A percentile compares a stretch with the other conserved stretches of the same genome.
phyloP scores from a whole-genome alignment of 108 stramenopile species.

The Stephanodiscus minutulus region DNA sequence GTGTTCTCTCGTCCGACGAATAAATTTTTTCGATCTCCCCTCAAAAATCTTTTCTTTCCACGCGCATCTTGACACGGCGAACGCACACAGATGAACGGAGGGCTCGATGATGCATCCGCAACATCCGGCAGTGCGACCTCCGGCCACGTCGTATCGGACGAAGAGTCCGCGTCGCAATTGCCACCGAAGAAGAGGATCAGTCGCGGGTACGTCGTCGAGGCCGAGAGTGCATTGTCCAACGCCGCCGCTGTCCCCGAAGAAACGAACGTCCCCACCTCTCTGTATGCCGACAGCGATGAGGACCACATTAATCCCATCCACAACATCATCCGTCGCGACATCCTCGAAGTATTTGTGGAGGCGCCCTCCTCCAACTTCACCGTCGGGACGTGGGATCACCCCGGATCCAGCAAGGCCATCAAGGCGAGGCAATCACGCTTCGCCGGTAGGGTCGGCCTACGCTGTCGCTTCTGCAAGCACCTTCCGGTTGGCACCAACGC shows the following conservation, averaged over 20 bases:
- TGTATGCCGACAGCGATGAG: constrained; percentile 25
- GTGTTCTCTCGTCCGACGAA: not conserved
- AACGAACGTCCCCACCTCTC: constrained; percentile 15
- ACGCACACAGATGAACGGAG: not conserved
- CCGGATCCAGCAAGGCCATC: not conserved
- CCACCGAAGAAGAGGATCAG: constrained; percentile 6
- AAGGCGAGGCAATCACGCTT: constrained; percentile 16
- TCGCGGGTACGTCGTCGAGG: not conserved
- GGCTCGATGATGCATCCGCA: not conserved
- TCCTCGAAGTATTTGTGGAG: constrained; percentile 24
- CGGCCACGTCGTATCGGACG: not conserved
- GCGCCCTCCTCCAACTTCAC: not conserved
- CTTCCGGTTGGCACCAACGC: constrained; percentile 8
- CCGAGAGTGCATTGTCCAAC: not conserved
- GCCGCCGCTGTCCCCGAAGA: not conserved
- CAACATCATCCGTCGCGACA: constrained; percentile 34
- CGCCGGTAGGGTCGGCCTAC: constrained; percentile 32
- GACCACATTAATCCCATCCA: constrained; percentile 24
- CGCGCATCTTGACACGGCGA: not conserved
- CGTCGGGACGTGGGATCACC: not conserved
- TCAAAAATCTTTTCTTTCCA: not conserved
- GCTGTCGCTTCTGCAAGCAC: constrained; percentile 36
- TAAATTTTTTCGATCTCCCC: not conserved
- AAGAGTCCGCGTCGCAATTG: constrained; percentile 2
- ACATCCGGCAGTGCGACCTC: not conserved